A percentile compares a stretch with the other conserved stretches of the same genome.
Evolutionary conservation across 2,329 filamentous ascomycete genomes (phyloP).

Genomic region (Cladophialophora yegresii): DNA sequence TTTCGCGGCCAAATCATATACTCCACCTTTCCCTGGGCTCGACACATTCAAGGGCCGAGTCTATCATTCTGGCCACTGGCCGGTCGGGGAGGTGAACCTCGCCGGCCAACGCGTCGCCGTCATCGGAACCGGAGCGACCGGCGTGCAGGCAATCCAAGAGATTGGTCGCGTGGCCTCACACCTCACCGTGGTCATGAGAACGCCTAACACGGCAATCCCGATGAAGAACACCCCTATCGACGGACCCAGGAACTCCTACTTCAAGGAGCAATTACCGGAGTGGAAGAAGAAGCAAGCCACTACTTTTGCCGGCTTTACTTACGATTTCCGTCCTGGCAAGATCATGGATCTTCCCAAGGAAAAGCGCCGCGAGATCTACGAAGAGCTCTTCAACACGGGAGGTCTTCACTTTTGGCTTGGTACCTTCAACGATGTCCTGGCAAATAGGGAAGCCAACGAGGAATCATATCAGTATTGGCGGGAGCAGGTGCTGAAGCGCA

Average conservation of each 20-base stretch:
- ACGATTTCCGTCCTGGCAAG: slow-evolving; percentile 61
- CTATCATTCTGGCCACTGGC: slow-evolving; percentile 38
- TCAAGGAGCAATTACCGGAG: slow-evolving; percentile 1
- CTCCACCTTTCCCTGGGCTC: slow-evolving; percentile 37
- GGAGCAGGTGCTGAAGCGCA: slow-evolving; percentile 53
- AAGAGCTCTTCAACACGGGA: slow-evolving; percentile 53
- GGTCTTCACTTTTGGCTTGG: slow-evolving; percentile 58
- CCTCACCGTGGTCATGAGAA: slow-evolving; percentile 60
- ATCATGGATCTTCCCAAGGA: slow-evolving; percentile 1
- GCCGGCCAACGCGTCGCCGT: slow-evolving; percentile 46
- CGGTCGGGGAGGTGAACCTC: slow-evolving; percentile 19
- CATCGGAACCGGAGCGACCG: slow-evolving; percentile 51
- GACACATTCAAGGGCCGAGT: slow-evolving; percentile 34
- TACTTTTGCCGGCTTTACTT: slow-evolving; percentile 40
- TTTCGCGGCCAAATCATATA: slow-evolving; percentile 37
- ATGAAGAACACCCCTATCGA: slow-evolving; percentile 55
- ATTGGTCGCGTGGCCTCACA: slow-evolving; percentile 46
- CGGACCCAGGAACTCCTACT: slow-evolving; percentile 37
- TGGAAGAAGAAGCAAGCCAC: not conserved
- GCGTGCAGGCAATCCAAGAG: slow-evolving; percentile 46
- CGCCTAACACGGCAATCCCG: slow-evolving; percentile 64
- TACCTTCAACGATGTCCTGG: slow-evolving; percentile 49
- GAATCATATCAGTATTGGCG: slow-evolving; percentile 58
- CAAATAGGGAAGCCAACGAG: slow-evolving; percentile 52
- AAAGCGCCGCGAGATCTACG: slow-evolving; percentile 48